Percentiles rank a stretch among this genome's conserved stretches.
These are phyloP conservation scores for Pythium biforme DNA, from an alignment of 352 stramenopile genomes.

Conservation along the genomic window DNA sequence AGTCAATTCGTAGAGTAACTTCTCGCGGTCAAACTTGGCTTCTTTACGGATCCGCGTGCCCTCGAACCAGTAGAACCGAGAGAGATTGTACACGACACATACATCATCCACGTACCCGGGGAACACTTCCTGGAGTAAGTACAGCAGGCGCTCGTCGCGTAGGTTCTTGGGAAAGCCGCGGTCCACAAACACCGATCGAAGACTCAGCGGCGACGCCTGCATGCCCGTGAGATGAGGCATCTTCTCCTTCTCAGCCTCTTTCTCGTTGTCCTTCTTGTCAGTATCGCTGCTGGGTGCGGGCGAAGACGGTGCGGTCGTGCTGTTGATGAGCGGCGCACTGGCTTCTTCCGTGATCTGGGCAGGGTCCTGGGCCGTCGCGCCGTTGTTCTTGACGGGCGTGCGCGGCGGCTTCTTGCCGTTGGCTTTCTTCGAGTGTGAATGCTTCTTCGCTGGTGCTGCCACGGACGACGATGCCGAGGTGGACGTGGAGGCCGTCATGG, in stretches of 20 bases:
- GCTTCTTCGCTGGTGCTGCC: neutral
- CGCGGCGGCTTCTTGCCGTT: slow-evolving; percentile 12
- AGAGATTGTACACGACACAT: slow-evolving; percentile 79
- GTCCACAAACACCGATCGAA: slow-evolving; percentile 78
- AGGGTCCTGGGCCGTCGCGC: slow-evolving; percentile 5
- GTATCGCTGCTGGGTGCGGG: neutral
- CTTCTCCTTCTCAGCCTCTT: slow-evolving; percentile 14
- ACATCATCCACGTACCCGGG: slow-evolving; percentile 80
- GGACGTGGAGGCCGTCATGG: neutral
- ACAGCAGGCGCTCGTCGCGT: slow-evolving; percentile 70
- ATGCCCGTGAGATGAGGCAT: slow-evolving; percentile 73
- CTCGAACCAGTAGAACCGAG: slow-evolving; percentile 68
- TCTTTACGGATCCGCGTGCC: slow-evolving; percentile 46
- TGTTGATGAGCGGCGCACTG: slow-evolving; percentile 3
- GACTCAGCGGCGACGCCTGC: slow-evolving; percentile 72
- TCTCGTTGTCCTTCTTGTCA: neutral
- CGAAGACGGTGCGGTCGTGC: neutral
- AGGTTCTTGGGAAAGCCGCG: slow-evolving; percentile 72
- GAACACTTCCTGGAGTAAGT: slow-evolving; percentile 80
- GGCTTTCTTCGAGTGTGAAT: slow-evolving; percentile 1
- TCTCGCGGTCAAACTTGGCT: slow-evolving; percentile 54
- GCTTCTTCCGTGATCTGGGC: slow-evolving; percentile 20
- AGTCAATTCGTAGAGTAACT: slow-evolving; percentile 47
- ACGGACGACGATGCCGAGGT: neutral
- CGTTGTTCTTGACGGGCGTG: slow-evolving; percentile 17